Conservation (phyloP, 2,329 filamentous ascomycete species). For the Bertia moriformis region DNA sequence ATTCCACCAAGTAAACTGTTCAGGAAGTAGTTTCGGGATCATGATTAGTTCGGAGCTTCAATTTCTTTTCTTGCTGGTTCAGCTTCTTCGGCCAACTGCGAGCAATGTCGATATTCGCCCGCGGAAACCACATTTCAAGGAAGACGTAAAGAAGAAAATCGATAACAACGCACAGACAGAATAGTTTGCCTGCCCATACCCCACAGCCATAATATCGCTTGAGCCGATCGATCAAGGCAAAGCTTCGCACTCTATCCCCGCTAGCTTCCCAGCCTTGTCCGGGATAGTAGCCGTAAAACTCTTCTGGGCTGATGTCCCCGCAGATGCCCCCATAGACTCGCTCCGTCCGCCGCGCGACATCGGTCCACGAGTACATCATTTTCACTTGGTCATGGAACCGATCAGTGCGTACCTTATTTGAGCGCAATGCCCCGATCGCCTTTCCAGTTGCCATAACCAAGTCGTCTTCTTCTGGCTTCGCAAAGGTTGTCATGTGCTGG, state of each 20-base stretch:
- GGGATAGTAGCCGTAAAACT: slow-evolving; percentile 70
- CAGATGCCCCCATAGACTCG: slow-evolving; percentile 89
- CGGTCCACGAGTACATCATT: slow-evolving; percentile 97
- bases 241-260: slow-evolving; percentile 47
- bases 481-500: slow-evolving; percentile 92
- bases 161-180: slow-evolving; percentile 84
- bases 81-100: slow-evolving; percentile 79
- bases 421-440: slow-evolving; percentile 74
- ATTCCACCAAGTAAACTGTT: no score
- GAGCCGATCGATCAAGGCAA: slow-evolving; percentile 82
- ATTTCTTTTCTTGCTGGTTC: not conserved
- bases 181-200: slow-evolving; percentile 95
- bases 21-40: not conserved
- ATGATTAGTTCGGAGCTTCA: not conserved
- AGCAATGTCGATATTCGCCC: slow-evolving; percentile 75
- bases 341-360: slow-evolving; percentile 86
- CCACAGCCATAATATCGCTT: slow-evolving; percentile 97
- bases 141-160: slow-evolving; percentile 86
- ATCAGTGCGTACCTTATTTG: slow-evolving; percentile 78
- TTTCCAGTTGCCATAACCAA: slow-evolving; percentile 77
- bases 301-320: slow-evolving; percentile 68
- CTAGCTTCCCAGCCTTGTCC: slow-evolving; percentile 59
- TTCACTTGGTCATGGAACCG: slow-evolving; percentile 93
- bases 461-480: slow-evolving; percentile 91
- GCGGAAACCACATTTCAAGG: slow-evolving; percentile 73